Percentiles rank a stretch among this genome's conserved stretches.
Conservation (phyloP, 192 early-diverging fungal species). For the Podila horticola region DNA sequence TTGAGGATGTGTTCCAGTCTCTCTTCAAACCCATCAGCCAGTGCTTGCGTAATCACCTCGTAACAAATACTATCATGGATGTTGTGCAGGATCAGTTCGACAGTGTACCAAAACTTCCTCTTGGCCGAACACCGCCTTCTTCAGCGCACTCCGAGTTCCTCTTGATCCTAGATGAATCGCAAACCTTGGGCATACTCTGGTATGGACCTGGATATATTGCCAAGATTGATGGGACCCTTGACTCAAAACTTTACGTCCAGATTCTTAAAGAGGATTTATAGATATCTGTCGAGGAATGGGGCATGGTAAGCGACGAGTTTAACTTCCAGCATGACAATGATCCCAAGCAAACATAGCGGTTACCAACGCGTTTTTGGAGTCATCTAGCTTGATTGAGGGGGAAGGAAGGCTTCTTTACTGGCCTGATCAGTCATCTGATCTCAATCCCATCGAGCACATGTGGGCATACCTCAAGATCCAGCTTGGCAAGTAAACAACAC, state of each 20-base stretch:
- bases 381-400: slow-evolving; percentile 1
- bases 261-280: slow-evolving; percentile 15
- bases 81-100: no score
- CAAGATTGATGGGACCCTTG: slow-evolving; percentile 21
- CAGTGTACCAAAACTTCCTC: no score
- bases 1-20: no score
- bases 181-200: no score
- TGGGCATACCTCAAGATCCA: neutral
- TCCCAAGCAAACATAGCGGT: slow-evolving; percentile 43
- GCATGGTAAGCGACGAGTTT: slow-evolving; percentile 12
- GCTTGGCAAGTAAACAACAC: neutral
- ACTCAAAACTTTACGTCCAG: slow-evolving; percentile 15
- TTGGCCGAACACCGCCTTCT: no score
- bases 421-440: slow-evolving; percentile 12
- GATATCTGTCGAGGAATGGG: slow-evolving; percentile 14
- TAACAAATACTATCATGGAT: no score
- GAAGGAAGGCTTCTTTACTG: slow-evolving; percentile 17
- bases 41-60: no score
- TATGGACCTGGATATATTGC: slow-evolving; percentile 13
- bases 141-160: no score
- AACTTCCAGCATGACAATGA: slow-evolving; percentile 54
- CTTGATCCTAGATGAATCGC: no score
- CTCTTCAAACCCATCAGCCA: no score
- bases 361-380: slow-evolving; percentile 20
- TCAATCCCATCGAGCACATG: slow-evolving; percentile 2